phyloP scores from a whole-genome alignment of 805 yeast genomes.

The Metschnikowia koreensis region DNA sequence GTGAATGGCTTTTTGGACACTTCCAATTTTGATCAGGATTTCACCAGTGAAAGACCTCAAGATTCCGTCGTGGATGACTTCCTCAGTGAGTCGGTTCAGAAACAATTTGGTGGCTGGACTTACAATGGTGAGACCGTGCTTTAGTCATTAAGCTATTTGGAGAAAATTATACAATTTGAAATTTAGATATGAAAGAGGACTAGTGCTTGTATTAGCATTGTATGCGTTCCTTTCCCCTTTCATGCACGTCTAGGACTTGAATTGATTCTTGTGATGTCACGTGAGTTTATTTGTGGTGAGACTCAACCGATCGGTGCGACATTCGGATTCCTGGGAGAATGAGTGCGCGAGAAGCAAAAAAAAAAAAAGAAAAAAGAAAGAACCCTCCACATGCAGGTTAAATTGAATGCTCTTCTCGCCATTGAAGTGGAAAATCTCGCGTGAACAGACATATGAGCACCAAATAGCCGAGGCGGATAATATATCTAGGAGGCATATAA shows the following conservation, averaged over 20 bases:
- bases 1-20: slow-evolving; percentile 86
- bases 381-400: slow-evolving; percentile 1
- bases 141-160: background rate
- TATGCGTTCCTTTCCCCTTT: no score
- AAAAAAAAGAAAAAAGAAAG: background rate
- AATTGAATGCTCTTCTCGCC: slow-evolving; percentile 1
- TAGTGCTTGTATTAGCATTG: no score
- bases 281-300: background rate
- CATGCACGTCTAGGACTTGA: no score
- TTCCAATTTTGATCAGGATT: slow-evolving; percentile 88
- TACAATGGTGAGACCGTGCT: slow-evolving; percentile 63
- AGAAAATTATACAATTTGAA: background rate
- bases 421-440: slow-evolving; percentile 5
- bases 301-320: slow-evolving; percentile 6
- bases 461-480: background rate
- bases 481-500: no score
- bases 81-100: slow-evolving; percentile 91
- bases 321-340: background rate
- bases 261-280: background rate
- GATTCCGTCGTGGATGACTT: slow-evolving; percentile 94
- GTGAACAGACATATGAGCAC: background rate
- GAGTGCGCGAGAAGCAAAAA: background rate
- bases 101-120: slow-evolving; percentile 99
- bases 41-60: slow-evolving; percentile 88
- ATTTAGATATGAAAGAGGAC: background rate